A percentile compares a stretch with the other conserved stretches of the same genome.
These are phyloP conservation scores for Penicillium sp. DNA, from an alignment of 2,329 filamentous ascomycete species.

Conservation along the genomic window DNA sequence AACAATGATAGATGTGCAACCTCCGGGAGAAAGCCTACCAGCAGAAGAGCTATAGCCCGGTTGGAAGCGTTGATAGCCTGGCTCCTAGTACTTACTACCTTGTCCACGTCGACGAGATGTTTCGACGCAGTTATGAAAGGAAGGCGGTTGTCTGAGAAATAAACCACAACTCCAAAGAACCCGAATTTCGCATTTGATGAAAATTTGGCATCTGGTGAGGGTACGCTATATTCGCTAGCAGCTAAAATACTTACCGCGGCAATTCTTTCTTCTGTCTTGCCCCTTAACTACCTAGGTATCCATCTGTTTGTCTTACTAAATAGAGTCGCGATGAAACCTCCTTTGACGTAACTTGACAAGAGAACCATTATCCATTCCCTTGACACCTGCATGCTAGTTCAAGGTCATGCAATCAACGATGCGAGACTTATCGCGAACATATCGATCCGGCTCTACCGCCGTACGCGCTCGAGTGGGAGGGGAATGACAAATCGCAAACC, in stretches of 20 bases:
- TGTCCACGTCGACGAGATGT: background rate
- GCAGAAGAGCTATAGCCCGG: background rate
- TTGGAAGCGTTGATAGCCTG: background rate
- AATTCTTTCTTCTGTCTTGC: too few species aligned
- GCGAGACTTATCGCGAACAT: slow-evolving; percentile 12
- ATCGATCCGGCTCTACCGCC: slow-evolving; percentile 2
- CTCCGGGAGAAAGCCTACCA: background rate
- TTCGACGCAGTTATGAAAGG: background rate
- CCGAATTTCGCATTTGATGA: too few species aligned
- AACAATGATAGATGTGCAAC: background rate
- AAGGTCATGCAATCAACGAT: slow-evolving; percentile 8
- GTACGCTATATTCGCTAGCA: too few species aligned
- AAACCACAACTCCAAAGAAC: background rate
- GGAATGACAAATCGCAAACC: slow-evolving; percentile 9
- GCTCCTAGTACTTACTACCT: background rate
- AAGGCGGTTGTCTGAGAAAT: background rate
- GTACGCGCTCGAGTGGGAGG: background rate
- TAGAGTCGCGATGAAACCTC: too few species aligned
- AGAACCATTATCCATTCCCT: background rate
- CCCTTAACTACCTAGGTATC: too few species aligned
- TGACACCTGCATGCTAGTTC: background rate
- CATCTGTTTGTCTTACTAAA: too few species aligned
- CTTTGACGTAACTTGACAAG: too few species aligned
- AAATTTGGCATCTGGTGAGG: too few species aligned
- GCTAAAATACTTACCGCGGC: too few species aligned